phyloP scores from a whole-genome alignment of 768 basidiomycete species.

The Chalciporus sphaerocephalus region DNA sequence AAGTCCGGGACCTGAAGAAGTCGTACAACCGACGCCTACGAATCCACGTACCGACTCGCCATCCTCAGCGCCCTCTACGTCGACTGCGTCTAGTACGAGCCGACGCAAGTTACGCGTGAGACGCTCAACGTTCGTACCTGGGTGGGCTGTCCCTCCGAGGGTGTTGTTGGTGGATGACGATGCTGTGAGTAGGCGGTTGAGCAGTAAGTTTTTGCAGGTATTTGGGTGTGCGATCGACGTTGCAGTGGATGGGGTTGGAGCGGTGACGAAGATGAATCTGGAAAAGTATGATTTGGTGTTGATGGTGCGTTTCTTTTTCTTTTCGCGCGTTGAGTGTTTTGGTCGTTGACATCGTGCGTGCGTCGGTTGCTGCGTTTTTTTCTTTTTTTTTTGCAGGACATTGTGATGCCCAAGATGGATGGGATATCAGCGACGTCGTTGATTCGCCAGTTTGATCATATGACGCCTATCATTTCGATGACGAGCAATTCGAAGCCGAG shows the following conservation, averaged over 20 bases:
- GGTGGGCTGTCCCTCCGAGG: conserved; percentile 86
- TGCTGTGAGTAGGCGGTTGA: conserved; percentile 80
- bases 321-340: not conserved
- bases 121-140: conserved; percentile 77
- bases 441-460: conserved; percentile 91
- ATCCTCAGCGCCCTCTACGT: conserved; percentile 14
- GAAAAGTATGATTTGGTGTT: conserved; percentile 94
- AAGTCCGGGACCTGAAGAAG: conserved; percentile 33
- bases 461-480: conserved; percentile 98
- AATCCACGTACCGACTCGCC: conserved; percentile 18
- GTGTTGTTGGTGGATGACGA: conserved; percentile 96
- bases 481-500: conserved; percentile 91
- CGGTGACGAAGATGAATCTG: conserved; percentile 94
- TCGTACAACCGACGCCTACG: conserved; percentile 38
- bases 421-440: conserved; percentile 88
- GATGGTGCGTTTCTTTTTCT: conserved; percentile 59
- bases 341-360: not conserved
- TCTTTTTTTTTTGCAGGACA: conserved; percentile 74
- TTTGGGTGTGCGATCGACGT: conserved; percentile 94
- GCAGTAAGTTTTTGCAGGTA: conserved; percentile 90
- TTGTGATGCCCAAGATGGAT: conserved; percentile 89
- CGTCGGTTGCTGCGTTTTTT: too few relatives aligned
- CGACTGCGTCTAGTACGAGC: conserved; percentile 9
- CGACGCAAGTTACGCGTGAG: conserved; percentile 60
- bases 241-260: conserved; percentile 87